Evolutionary conservation across 768 basidiomycete genomes (phyloP).

Genomic region (Boletus speciosus): DNA sequence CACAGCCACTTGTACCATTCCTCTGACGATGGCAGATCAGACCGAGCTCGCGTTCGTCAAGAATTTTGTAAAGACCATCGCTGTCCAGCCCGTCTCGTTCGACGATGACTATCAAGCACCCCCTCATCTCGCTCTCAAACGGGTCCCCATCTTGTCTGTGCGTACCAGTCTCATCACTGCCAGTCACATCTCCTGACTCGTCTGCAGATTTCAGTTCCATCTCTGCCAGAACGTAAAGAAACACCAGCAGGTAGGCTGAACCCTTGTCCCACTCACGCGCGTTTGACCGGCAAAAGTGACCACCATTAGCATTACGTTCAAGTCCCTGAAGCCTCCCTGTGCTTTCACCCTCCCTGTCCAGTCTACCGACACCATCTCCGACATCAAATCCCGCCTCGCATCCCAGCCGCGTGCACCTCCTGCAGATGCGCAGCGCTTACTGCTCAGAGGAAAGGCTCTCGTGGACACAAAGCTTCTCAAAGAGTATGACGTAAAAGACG

Average conservation of each 20-base stretch:
- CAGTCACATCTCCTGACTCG: conserved; percentile 2
- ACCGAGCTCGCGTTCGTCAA: conserved; percentile 61
- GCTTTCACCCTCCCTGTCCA: conserved; percentile 70
- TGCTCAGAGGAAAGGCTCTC: conserved; percentile 93
- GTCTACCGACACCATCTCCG: conserved; percentile 76
- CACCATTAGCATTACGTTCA: conserved; percentile 70
- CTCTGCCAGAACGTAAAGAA: conserved; percentile 53
- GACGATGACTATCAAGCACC: conserved; percentile 76
- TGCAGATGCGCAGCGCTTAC: conserved; percentile 75
- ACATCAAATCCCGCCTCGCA: conserved; percentile 76
- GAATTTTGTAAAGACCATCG: conserved; percentile 59
- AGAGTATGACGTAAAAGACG: conserved; percentile 83
- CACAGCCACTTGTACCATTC: conserved; percentile 19
- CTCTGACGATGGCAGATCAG: conserved; percentile 48
- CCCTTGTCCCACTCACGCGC: neutral
- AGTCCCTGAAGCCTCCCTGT: conserved; percentile 85
- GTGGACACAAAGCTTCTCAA: conserved; percentile 84
- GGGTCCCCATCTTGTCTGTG: conserved; percentile 68
- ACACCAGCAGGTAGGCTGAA: conserved; percentile 29
- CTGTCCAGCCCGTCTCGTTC: conserved; percentile 64
- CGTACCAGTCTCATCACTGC: conserved; percentile 17
- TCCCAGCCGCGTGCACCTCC: conserved; percentile 67
- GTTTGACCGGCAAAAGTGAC: conserved; percentile 17
- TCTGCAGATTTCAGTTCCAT: conserved; percentile 54
- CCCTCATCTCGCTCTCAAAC: conserved; percentile 59